phyloP scores from a whole-genome alignment of 2,329 filamentous ascomycete genomes.

The Epichloe scottii region DNA sequence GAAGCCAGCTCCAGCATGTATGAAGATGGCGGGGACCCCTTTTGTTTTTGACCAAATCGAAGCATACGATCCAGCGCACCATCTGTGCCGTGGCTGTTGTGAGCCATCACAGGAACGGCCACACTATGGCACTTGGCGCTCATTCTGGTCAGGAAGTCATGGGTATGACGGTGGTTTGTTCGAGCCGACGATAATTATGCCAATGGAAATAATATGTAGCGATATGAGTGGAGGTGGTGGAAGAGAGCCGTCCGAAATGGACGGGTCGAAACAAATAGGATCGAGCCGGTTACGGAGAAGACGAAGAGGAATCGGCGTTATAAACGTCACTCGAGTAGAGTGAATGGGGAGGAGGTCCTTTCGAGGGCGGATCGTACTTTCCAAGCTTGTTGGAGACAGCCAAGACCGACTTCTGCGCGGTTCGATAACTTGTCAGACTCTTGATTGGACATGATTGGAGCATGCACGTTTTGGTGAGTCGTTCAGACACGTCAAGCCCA shows the following conservation, averaged over 20 bases:
- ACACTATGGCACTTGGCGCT: conserved; percentile 10
- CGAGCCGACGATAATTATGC: conserved; percentile 3
- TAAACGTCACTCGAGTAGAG: neutral
- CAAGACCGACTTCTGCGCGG: neutral
- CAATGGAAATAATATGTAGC: conserved; percentile 4
- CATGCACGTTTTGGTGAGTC: neutral
- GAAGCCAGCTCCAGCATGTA: conserved; percentile 91
- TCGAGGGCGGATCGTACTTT: neutral
- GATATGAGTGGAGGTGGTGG: conserved; percentile 1
- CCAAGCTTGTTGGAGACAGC: neutral
- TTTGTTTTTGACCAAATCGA: conserved; percentile 21
- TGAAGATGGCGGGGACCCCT: conserved; percentile 63
- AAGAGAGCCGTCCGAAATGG: conserved; percentile 2
- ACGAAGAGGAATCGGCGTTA: neutral
- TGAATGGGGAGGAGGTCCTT: neutral
- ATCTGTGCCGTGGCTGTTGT: conserved; percentile 31
- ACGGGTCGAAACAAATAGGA: conserved; percentile 3
- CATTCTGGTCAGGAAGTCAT: conserved; percentile 19
- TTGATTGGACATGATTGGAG: neutral
- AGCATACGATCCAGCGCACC: conserved; percentile 29
- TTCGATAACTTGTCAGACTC: neutral
- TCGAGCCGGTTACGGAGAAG: neutral
- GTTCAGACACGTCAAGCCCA: neutral
- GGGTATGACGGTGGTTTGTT: conserved; percentile 1
- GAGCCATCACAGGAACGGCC: conserved; percentile 30